These are phyloP conservation scores for Suillus subalutaceus DNA, from an alignment of 768 basidiomycete species.

Conservation along the genomic window DNA sequence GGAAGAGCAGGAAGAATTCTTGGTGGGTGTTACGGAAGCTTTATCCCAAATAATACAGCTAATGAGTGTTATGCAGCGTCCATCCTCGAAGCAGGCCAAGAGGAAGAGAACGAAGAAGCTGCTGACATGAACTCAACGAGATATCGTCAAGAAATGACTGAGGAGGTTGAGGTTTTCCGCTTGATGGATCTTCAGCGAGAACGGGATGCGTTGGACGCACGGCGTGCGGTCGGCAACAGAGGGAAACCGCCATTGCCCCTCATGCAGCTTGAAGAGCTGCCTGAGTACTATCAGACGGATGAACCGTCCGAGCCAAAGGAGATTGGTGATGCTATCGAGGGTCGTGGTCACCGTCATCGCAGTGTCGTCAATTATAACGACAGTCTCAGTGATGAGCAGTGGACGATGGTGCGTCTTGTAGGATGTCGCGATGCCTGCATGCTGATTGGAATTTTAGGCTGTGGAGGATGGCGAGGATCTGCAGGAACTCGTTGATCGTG, in stretches of 20 bases:
- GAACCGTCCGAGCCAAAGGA: conserved; percentile 76
- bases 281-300: conserved; percentile 86
- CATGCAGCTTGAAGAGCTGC: conserved; percentile 87
- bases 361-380: conserved; percentile 92
- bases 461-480: conserved; percentile 83
- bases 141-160: conserved; percentile 84
- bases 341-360: conserved; percentile 83
- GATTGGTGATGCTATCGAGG: conserved; percentile 56
- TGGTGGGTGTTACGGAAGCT: conserved; percentile 57
- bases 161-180: conserved; percentile 76
- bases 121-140: conserved; percentile 95
- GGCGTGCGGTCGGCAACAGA: conserved; percentile 74
- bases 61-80: conserved; percentile 60
- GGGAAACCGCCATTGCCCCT: conserved; percentile 78
- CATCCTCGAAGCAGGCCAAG: conserved; percentile 87
- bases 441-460: conserved; percentile 44
- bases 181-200: conserved; percentile 84
- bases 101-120: conserved; percentile 87
- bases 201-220: conserved; percentile 59
- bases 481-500: conserved; percentile 68
- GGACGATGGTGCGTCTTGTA: conserved; percentile 67
- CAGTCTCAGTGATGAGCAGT: conserved; percentile 91
- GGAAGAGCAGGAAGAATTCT: conserved; percentile 94
- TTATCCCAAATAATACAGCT: conserved; percentile 8
- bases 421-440: background rate